A percentile compares a stretch with the other conserved stretches of the same genome.
Evolutionary conservation across 495 filamentous ascomycete species (phyloP).

Genomic region (Pseudomonodictys pantanalensis): DNA sequence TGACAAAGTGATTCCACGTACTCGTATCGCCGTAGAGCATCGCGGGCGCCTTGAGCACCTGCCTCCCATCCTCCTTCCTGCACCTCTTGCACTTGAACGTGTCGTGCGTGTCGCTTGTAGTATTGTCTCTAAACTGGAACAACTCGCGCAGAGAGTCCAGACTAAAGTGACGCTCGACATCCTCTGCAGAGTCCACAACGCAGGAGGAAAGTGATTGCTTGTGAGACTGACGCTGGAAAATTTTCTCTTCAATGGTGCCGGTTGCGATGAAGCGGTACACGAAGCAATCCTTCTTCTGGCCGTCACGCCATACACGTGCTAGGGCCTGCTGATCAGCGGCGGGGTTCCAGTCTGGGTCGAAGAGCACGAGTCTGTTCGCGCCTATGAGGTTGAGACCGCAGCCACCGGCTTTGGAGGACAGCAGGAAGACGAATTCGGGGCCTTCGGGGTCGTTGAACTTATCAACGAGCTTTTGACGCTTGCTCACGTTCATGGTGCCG

Average conservation of each 20-base stretch:
- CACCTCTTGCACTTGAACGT: slow-evolving; percentile 99
- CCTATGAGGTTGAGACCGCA: slow-evolving; percentile 97
- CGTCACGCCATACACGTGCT: slow-evolving; percentile 96
- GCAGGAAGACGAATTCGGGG: slow-evolving; percentile 86
- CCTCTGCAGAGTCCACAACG: slow-evolving; percentile 95
- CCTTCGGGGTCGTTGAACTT: slow-evolving; percentile 96
- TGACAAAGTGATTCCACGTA: slow-evolving; percentile 96
- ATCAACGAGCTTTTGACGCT: slow-evolving; percentile 94
- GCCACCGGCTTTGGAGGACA: slow-evolving; percentile 94
- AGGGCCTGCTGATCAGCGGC: slow-evolving; percentile 97
- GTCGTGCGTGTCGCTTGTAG: slow-evolving; percentile 91
- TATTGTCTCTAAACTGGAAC: slow-evolving; percentile 84
- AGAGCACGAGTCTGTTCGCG: slow-evolving; percentile 92
- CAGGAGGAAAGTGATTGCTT: slow-evolving; percentile 95
- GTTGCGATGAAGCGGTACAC: slow-evolving; percentile 99
- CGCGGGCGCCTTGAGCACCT: slow-evolving; percentile 83
- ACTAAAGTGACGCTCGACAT: slow-evolving; percentile 94
- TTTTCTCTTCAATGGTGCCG: slow-evolving; percentile 98
- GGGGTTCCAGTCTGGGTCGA: slow-evolving; percentile 99
- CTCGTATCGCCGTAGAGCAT: slow-evolving; percentile 98
- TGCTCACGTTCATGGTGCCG: slow-evolving; percentile 95
- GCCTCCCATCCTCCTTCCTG: slow-evolving; percentile 71
- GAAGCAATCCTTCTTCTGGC: slow-evolving; percentile 98
- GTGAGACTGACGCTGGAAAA: slow-evolving; percentile 97
- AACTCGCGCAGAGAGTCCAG: slow-evolving; percentile 84